A percentile compares a stretch with the other conserved stretches of the same genome.
Conservation (phyloP, 345 rosid species). For the Hypericum androsaemum region DNA sequence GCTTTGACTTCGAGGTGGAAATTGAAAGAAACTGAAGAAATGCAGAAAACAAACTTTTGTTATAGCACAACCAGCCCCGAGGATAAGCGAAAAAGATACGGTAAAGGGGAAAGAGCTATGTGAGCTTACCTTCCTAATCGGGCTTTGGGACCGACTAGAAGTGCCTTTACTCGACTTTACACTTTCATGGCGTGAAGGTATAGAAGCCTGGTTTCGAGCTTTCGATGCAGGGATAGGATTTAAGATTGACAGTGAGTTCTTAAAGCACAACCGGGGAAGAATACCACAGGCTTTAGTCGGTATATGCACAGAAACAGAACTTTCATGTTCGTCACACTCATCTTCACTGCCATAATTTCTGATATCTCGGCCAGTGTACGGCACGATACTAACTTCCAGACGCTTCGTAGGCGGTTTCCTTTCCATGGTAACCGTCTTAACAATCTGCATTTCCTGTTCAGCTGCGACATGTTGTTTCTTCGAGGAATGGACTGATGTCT, state of each 20-base stretch:
- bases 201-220: constrained; percentile 28
- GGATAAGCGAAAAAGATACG: constrained; percentile 22
- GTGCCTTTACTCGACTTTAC: constrained; percentile 37
- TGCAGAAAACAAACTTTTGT: constrained; percentile 14
- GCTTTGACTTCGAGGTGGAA: constrained; percentile 33
- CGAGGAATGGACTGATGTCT: constrained; percentile 51
- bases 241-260: constrained; percentile 43
- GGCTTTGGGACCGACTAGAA: constrained; percentile 30
- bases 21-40: constrained; percentile 35
- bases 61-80: constrained; percentile 18
- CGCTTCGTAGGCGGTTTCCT: constrained; percentile 23
- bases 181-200: constrained; percentile 23
- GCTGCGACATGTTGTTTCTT: constrained; percentile 37
- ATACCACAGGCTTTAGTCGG: constrained; percentile 66
- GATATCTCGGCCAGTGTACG: constrained; percentile 26
- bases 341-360: constrained; percentile 38
- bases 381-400: constrained; percentile 17
- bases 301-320: constrained; percentile 20
- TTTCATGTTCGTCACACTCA: constrained; percentile 28
- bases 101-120: neutral
- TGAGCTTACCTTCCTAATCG: constrained; percentile 38
- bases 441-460: constrained; percentile 42
- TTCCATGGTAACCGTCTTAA: constrained; percentile 24
- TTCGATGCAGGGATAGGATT: constrained; percentile 56
- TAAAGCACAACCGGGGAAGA: constrained; percentile 58